These are phyloP conservation scores for Sordariomycetes sp. DNA, from an alignment of 2,329 filamentous ascomycete species.

Conservation along the genomic window DNA sequence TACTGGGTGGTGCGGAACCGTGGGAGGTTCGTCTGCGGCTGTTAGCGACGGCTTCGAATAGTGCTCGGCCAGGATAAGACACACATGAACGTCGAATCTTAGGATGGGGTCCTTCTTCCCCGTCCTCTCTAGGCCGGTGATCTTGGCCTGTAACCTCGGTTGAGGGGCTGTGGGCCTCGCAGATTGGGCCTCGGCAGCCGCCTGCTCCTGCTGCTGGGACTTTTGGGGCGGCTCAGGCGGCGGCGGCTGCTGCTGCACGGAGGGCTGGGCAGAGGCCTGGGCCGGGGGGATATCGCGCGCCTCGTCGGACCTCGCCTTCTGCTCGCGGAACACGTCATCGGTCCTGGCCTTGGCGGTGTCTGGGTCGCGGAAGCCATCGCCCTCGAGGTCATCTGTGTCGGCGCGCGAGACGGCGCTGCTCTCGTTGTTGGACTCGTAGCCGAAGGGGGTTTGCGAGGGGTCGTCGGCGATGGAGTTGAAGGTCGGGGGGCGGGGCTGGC, in stretches of 20 bases:
- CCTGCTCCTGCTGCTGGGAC: constrained; percentile 12
- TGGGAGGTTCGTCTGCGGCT: constrained; percentile 81
- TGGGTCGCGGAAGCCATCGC: background rate
- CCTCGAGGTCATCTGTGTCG: background rate
- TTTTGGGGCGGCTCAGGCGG: constrained; percentile 11
- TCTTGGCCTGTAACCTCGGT: constrained; percentile 86
- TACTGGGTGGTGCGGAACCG: constrained; percentile 97
- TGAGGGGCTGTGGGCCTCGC: constrained; percentile 53
- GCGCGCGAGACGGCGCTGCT: background rate
- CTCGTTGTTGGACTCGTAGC: background rate
- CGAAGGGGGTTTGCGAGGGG: constrained; percentile 3
- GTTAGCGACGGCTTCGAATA: background rate
- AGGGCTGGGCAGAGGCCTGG: background rate
- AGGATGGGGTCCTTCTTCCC: constrained; percentile 93
- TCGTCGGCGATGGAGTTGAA: constrained; percentile 1
- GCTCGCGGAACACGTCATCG: background rate
- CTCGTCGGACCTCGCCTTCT: background rate
- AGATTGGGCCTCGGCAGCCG: constrained; percentile 23
- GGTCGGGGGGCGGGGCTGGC: background rate
- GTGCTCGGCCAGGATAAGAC: constrained; percentile 2
- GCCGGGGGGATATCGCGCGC: background rate
- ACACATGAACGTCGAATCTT: constrained; percentile 91
- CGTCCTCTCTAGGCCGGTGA: constrained; percentile 83
- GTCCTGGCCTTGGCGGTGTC: background rate
- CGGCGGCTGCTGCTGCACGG: background rate